These are phyloP conservation scores for Podila verticillata DNA, from an alignment of 192 early-diverging fungal species.

Conservation along the genomic window DNA sequence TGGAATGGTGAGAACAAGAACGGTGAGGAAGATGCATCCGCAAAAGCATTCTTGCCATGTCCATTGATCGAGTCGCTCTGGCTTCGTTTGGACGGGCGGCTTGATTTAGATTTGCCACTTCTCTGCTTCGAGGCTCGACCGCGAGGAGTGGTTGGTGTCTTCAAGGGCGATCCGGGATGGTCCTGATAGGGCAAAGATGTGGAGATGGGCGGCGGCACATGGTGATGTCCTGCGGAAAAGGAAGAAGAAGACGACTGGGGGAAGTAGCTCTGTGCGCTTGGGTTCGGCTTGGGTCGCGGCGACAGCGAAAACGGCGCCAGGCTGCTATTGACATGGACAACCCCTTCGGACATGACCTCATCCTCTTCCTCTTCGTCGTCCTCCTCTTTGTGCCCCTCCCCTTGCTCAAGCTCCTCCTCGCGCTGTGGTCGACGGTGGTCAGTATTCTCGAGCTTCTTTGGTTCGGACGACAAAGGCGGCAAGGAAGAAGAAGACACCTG, in stretches of 20 bases:
- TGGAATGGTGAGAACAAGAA: slow-evolving; percentile 46
- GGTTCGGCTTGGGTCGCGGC: slow-evolving; percentile 2
- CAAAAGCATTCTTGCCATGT: slow-evolving; percentile 8
- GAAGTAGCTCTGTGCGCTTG: not conserved
- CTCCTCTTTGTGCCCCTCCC: not conserved
- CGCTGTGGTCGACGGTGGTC: not conserved
- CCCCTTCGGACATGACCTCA: slow-evolving; percentile 50
- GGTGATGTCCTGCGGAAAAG: slow-evolving; percentile 3
- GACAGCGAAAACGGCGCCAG: slow-evolving; percentile 13
- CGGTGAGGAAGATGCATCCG: slow-evolving; percentile 15
- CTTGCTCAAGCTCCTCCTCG: not conserved
- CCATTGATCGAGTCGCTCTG: slow-evolving; percentile 16
- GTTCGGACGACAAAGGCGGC: too few relatives aligned
- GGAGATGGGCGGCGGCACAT: slow-evolving; percentile 16
- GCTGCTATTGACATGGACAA: slow-evolving; percentile 32
- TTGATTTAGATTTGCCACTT: slow-evolving; percentile 1
- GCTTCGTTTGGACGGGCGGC: slow-evolving; percentile 28
- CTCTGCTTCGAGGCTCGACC: not conserved
- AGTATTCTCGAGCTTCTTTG: not conserved
- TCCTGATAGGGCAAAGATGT: slow-evolving; percentile 14
- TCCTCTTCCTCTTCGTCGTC: slow-evolving; percentile 39
- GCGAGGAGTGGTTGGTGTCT: not conserved
- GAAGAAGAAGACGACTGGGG: not conserved
- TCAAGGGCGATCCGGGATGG: not conserved
- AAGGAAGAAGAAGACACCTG: too few relatives aligned